Percentiles rank a stretch among this genome's conserved stretches.
phyloP scores from a whole-genome alignment of 768 basidiomycete species.

The Cyclocybe aegerita region DNA sequence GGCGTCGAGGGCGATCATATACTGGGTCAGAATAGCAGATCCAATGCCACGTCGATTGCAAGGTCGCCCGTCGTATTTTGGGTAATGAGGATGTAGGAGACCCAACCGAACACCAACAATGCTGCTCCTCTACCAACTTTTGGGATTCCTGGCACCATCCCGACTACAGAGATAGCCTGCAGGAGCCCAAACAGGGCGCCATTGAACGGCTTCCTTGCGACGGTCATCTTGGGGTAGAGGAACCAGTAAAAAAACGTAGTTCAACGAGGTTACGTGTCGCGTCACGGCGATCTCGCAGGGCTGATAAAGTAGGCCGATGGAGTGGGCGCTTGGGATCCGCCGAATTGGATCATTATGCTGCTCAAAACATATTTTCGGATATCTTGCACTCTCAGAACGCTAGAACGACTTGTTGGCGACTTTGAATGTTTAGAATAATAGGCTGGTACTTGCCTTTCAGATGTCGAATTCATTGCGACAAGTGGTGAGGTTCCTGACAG shows the following conservation, averaged over 20 bases:
- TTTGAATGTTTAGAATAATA: too few species aligned
- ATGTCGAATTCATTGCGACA: too few species aligned
- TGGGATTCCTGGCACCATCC: constrained; percentile 14
- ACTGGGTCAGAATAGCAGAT: constrained; percentile 19
- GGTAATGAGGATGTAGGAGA: constrained; percentile 23
- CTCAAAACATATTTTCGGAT: too few species aligned
- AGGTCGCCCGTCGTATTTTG: constrained; percentile 27
- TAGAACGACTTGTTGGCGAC: too few species aligned
- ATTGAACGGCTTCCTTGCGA: constrained; percentile 8
- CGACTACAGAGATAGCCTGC: constrained; percentile 3
- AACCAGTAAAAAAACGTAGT: neutral
- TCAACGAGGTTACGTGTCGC: too few species aligned
- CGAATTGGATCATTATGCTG: too few species aligned
- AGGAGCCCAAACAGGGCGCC: constrained; percentile 7
- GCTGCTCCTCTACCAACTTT: constrained; percentile 8
- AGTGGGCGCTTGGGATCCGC: too few species aligned
- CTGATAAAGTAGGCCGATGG: too few species aligned
- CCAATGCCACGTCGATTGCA: constrained; percentile 20
- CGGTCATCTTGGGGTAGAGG: neutral
- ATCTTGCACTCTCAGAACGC: too few species aligned
- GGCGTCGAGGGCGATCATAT: constrained; percentile 26
- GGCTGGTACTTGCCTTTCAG: too few species aligned
- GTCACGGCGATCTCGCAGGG: too few species aligned
- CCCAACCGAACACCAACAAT: constrained; percentile 13
- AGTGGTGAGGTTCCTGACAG: too few species aligned